Percentiles rank a stretch among this genome's conserved stretches.
Conservation (phyloP, 2,329 filamentous ascomycete genomes). For the Chrysoporthe deuterocubensis region DNA sequence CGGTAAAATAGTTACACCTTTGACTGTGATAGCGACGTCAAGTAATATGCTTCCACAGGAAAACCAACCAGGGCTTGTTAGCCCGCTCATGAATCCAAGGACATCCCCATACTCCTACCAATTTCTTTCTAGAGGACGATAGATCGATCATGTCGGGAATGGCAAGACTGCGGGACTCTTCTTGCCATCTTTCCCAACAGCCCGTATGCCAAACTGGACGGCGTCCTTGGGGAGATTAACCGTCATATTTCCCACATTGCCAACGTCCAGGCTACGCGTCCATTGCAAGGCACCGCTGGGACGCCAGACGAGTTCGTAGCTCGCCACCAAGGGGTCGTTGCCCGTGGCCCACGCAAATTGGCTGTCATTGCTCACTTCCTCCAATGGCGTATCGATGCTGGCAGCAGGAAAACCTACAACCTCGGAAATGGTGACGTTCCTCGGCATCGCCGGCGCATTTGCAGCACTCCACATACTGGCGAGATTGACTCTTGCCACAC, state of each 20-base stretch:
- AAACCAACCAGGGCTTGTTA: too few relatives aligned
- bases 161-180: constrained; percentile 41
- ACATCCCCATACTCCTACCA: too few relatives aligned
- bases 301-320: constrained; percentile 62
- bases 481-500: constrained; percentile 59
- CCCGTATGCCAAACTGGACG: constrained; percentile 59
- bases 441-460: constrained; percentile 52
- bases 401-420: constrained; percentile 21
- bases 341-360: constrained; percentile 52
- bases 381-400: constrained; percentile 43
- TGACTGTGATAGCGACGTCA: too few relatives aligned
- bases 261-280: constrained; percentile 54
- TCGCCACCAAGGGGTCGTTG: constrained; percentile 39
- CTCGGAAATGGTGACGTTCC: constrained; percentile 46
- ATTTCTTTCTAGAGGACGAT: not conserved
- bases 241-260: constrained; percentile 48
- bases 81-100: too few relatives aligned
- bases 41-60: too few relatives aligned
- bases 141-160: constrained; percentile 24
- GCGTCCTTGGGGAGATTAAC: constrained; percentile 60
- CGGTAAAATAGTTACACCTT: too few relatives aligned
- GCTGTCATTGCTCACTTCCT: constrained; percentile 51
- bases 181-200: constrained; percentile 54
- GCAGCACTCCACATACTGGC: constrained; percentile 59
- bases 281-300: constrained; percentile 54